A percentile compares a stretch with the other conserved stretches of the same genome.
phyloP scores from a whole-genome alignment of 2,329 filamentous ascomycete genomes.

The Monosporascus cannonballus region DNA sequence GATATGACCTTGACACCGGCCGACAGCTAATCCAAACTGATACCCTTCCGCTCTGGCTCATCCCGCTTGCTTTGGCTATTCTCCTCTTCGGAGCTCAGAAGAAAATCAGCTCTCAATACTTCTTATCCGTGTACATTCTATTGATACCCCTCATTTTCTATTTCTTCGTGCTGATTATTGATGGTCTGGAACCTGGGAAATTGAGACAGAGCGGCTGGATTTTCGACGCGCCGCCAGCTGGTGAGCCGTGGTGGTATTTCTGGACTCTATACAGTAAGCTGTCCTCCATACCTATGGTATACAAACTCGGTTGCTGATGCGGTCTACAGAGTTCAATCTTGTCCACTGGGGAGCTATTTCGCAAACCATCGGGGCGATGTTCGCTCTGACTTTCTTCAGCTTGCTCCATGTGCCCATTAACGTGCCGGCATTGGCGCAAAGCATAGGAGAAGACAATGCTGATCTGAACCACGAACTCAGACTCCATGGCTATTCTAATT shows the following conservation, averaged over 20 bases:
- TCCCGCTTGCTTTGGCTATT: conserved; percentile 71
- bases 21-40: conserved; percentile 66
- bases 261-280: conserved; percentile 86
- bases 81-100: conserved; percentile 71
- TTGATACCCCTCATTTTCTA: conserved; percentile 72
- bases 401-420: conserved; percentile 97
- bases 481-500: conserved; percentile 89
- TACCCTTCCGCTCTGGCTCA: conserved; percentile 75
- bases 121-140: conserved; percentile 83
- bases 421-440: conserved; percentile 85
- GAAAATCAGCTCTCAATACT: conserved; percentile 73
- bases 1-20: conserved; percentile 73
- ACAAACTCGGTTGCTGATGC: conserved; percentile 14
- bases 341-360: conserved; percentile 78
- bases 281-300: not conserved
- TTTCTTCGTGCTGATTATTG: conserved; percentile 64
- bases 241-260: conserved; percentile 94
- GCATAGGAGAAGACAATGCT: conserved; percentile 85
- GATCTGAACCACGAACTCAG: conserved; percentile 87
- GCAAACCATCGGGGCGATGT: conserved; percentile 89
- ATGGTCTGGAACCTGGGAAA: conserved; percentile 58
- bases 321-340: conserved; percentile 61
- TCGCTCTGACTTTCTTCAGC: conserved; percentile 95
- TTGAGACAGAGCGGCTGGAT: conserved; percentile 80
- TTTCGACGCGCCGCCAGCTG: conserved; percentile 77